Evolutionary conservation across 176 grass and related monocot genomes (phyloP).

Genomic region (Hyparrhenia diplandra): DNA sequence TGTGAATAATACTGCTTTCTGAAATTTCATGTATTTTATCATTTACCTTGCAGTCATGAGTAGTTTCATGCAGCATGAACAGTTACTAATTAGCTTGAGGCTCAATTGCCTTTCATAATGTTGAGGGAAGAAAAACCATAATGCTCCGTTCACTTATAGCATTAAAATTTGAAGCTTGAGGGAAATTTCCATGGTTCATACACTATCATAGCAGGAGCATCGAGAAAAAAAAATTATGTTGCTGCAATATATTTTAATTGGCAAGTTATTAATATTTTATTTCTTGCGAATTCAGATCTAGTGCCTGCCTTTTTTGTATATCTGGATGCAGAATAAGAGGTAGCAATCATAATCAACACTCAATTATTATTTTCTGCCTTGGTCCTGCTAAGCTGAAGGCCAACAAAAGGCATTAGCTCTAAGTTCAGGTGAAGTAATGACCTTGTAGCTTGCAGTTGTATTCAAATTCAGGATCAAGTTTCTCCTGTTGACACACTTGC

Average conservation of each 20-base stretch:
- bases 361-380: neutral
- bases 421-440: constrained; percentile 27
- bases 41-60: neutral
- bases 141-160: neutral
- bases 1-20: neutral
- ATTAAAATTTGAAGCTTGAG: neutral
- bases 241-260: neutral
- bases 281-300: neutral
- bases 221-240: neutral
- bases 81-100: neutral
- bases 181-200: neutral
- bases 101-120: neutral
- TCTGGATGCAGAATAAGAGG: constrained; percentile 9
- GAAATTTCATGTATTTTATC: constrained; percentile 10
- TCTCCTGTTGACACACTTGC: neutral
- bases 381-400: neutral
- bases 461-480: neutral
- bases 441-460: neutral
- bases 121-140: neutral
- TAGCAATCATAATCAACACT: constrained; percentile 12
- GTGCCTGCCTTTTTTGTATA: neutral
- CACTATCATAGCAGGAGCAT: neutral
- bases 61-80: neutral
- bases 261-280: neutral
- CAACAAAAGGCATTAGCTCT: neutral